These are phyloP conservation scores for Tremella yokohamensis DNA, from an alignment of 768 basidiomycete genomes.

Conservation along the genomic window DNA sequence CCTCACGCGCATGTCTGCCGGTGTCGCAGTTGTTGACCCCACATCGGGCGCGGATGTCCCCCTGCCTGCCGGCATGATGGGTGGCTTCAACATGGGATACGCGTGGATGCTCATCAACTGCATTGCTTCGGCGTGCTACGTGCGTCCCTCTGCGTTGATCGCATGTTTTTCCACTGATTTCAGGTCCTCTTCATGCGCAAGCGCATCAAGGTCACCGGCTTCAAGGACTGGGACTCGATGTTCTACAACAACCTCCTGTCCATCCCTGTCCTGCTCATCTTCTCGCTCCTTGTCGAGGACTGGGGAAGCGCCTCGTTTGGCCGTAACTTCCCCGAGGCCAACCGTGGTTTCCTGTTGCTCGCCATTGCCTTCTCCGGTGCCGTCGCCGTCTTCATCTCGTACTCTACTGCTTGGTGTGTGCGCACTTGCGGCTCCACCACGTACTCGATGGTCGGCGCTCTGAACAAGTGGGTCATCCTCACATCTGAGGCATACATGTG, in stretches of 20 bases:
- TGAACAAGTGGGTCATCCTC: conserved; percentile 65
- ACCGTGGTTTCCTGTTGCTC: conserved; percentile 70
- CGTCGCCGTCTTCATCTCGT: conserved; percentile 94
- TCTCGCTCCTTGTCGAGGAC: conserved; percentile 79
- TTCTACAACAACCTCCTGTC: conserved; percentile 96
- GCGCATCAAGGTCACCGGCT: conserved; percentile 87
- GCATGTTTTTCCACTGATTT: background rate
- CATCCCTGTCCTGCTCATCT: conserved; percentile 79
- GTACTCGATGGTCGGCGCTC: conserved; percentile 98
- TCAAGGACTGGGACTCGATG: conserved; percentile 98
- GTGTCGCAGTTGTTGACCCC: conserved; percentile 42
- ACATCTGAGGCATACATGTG: background rate
- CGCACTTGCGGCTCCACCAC: conserved; percentile 94
- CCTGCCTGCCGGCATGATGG: conserved; percentile 46
- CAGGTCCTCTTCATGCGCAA: conserved; percentile 95
- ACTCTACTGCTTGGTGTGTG: conserved; percentile 98
- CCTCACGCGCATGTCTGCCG: conserved; percentile 38
- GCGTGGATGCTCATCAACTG: conserved; percentile 97
- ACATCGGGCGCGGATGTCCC: conserved; percentile 47
- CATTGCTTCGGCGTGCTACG: conserved; percentile 81
- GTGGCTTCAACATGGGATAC: conserved; percentile 73
- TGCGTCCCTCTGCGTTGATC: conserved; percentile 52
- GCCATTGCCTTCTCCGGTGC: conserved; percentile 97
- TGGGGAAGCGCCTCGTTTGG: conserved; percentile 76
- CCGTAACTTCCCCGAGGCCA: conserved; percentile 82